A percentile compares a stretch with the other conserved stretches of the same genome.
phyloP scores from a whole-genome alignment of 1,284 basidiomycete genomes.

The Testicularia cyperi region DNA sequence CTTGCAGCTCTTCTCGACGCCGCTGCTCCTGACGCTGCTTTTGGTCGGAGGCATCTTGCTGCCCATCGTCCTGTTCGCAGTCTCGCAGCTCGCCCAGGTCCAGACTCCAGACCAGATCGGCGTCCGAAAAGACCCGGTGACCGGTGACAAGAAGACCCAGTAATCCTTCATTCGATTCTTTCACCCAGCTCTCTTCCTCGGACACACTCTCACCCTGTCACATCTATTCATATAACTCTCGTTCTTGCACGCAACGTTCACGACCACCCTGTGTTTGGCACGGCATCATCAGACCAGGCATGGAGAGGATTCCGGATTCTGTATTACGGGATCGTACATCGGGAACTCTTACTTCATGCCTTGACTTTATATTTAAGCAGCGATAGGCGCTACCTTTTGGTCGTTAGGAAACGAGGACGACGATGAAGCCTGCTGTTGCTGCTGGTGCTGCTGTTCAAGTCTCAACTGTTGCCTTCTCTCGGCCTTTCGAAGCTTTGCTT shows the following conservation, averaged over 20 bases:
- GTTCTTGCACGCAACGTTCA: not conserved
- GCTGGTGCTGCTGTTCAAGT: not conserved
- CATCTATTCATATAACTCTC: not conserved
- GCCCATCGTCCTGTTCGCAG: slow-evolving; percentile 36
- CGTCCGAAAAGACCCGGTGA: slow-evolving; percentile 35
- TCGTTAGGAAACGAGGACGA: slow-evolving; percentile 1
- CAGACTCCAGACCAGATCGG: slow-evolving; percentile 44
- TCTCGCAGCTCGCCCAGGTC: slow-evolving; percentile 32
- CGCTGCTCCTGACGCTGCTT: slow-evolving; percentile 22
- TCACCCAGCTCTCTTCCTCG: no score
- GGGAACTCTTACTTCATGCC: no score
- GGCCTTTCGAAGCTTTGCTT: slow-evolving; percentile 2
- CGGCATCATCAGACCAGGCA: no score
- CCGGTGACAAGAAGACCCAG: slow-evolving; percentile 37
- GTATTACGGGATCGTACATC: no score
- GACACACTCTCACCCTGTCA: no score
- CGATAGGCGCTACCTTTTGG: no score
- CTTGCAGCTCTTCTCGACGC: slow-evolving; percentile 37
- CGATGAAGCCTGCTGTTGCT: no score
- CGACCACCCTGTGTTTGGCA: no score
- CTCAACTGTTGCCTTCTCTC: slow-evolving; percentile 3
- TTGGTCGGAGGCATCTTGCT: slow-evolving; percentile 28
- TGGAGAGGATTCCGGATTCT: no score
- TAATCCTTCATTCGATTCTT: slow-evolving; percentile 2
- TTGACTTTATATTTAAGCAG: no score